Evolutionary conservation across 495 filamentous ascomycete genomes (phyloP).

Genomic region (Neurospora sublineolata): DNA sequence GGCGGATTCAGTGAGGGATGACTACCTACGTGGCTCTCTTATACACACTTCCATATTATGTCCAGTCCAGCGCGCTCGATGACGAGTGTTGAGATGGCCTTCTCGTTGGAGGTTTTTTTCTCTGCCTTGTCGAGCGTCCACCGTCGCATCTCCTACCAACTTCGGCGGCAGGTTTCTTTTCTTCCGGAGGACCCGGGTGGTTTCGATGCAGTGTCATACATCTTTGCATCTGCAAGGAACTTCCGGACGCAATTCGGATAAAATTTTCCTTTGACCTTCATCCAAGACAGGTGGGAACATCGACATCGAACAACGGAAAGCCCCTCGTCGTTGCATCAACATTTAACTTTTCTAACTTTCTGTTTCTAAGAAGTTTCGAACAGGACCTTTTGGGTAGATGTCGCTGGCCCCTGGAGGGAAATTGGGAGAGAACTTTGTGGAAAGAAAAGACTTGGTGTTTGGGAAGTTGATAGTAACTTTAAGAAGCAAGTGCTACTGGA

Average conservation of each 20-base stretch:
- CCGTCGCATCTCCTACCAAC: background rate
- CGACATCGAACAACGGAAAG: too few relatives aligned
- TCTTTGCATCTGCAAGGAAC: background rate
- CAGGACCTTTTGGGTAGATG: too few relatives aligned
- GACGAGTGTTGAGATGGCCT: background rate
- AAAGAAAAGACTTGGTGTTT: too few relatives aligned
- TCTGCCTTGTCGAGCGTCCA: background rate
- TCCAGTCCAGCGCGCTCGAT: background rate
- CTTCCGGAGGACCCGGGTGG: background rate
- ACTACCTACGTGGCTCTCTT: background rate
- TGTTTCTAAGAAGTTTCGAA: too few relatives aligned
- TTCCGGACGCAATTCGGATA: background rate
- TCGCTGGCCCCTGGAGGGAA: too few relatives aligned
- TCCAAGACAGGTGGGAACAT: background rate
- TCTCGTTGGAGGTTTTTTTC: background rate
- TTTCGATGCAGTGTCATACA: background rate
- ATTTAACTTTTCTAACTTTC: too few relatives aligned
- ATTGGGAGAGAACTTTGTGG: too few relatives aligned
- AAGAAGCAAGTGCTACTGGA: too few relatives aligned
- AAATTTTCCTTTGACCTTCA: background rate
- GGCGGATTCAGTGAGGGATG: constrained; percentile 20
- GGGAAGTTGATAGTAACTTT: too few relatives aligned
- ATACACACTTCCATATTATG: background rate
- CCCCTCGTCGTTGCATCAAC: too few relatives aligned
- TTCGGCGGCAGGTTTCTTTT: background rate